These are phyloP conservation scores for Paramecium octaurelia DNA, from an alignment of 73 alveolate genomes.

Conservation along the genomic window DNA sequence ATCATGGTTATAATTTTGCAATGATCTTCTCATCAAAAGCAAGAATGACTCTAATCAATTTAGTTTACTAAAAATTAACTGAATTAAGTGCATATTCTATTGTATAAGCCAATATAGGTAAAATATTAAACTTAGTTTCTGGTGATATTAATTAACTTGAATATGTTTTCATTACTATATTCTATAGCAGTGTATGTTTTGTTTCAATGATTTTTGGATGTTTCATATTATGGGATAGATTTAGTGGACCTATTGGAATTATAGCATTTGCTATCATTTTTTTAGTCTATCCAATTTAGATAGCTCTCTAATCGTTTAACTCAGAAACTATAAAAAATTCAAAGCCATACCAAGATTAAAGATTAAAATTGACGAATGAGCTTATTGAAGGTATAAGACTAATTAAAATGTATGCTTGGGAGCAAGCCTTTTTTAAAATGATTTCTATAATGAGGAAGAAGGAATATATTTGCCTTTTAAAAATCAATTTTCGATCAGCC, in stretches of 20 bases:
- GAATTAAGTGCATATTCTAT: conserved; percentile 13
- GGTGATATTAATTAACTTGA: conserved; percentile 44
- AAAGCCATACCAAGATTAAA: not conserved
- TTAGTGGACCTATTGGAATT: conserved; percentile 7
- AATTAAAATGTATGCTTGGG: conserved; percentile 35
- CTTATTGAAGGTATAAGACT: conserved; percentile 35
- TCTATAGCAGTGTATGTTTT: not conserved
- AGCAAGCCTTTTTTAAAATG: not conserved
- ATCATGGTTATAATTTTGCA: not conserved
- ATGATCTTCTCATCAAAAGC: not conserved
- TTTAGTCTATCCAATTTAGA: not conserved
- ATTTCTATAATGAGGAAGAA: not conserved
- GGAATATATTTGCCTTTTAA: not conserved
- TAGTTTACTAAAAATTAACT: not conserved
- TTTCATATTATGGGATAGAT: not conserved
- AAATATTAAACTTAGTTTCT: conserved; percentile 25
- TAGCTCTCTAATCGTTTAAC: not conserved
- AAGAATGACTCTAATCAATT: not conserved
- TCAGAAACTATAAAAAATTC: not conserved
- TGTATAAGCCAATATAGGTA: conserved; percentile 51
- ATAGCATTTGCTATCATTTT: not conserved
- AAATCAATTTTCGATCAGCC: not conserved
- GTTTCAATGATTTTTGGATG: not conserved
- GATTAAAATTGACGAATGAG: conserved; percentile 17
- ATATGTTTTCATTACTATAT: not conserved